Percentiles rank a stretch among this genome's conserved stretches.
These are phyloP conservation scores for Coprinopsis marcescibilis DNA, from an alignment of 768 basidiomycete species.

Conservation along the genomic window DNA sequence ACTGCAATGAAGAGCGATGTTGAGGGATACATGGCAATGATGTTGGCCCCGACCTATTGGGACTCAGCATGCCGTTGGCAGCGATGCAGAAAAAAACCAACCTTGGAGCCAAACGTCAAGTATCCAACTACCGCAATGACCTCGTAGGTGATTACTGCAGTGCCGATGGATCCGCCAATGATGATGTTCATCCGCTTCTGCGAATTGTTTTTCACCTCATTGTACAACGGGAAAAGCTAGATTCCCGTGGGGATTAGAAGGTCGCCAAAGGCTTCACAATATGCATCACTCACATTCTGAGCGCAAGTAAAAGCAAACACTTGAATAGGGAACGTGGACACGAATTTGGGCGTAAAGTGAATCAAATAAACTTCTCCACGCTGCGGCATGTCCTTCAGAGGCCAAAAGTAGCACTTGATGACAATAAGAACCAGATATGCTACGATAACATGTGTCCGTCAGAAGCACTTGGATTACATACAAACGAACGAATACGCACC, in stretches of 20 bases:
- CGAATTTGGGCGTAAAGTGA: slow-evolving; percentile 70
- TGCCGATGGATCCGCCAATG: slow-evolving; percentile 82
- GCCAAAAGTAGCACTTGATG: slow-evolving; percentile 72
- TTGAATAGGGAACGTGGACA: slow-evolving; percentile 88
- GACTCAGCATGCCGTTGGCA: too few species aligned
- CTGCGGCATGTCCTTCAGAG: slow-evolving; percentile 55
- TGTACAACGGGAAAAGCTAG: slow-evolving; percentile 92
- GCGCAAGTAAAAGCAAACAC: slow-evolving; percentile 91
- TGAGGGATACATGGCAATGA: slow-evolving; percentile 91
- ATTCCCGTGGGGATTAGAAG: too few species aligned
- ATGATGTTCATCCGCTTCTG: slow-evolving; percentile 85
- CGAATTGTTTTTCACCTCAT: slow-evolving; percentile 78
- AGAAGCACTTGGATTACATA: background rate
- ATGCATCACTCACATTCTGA: slow-evolving; percentile 65
- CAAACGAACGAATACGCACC: slow-evolving; percentile 42
- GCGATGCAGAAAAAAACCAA: slow-evolving; percentile 28
- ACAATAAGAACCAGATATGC: slow-evolving; percentile 79
- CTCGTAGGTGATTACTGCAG: slow-evolving; percentile 80
- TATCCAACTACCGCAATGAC: slow-evolving; percentile 87
- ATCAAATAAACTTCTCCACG: slow-evolving; percentile 67
- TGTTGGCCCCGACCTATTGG: slow-evolving; percentile 76
- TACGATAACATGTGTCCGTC: slow-evolving; percentile 21
- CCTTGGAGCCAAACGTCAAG: slow-evolving; percentile 87
- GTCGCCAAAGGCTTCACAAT: too few species aligned
- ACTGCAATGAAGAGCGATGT: slow-evolving; percentile 90